Percentiles rank a stretch among this genome's conserved stretches.
phyloP scores from a whole-genome alignment of 2,329 filamentous ascomycete species.

The Xenosphaeropsis pyriputrescens region DNA sequence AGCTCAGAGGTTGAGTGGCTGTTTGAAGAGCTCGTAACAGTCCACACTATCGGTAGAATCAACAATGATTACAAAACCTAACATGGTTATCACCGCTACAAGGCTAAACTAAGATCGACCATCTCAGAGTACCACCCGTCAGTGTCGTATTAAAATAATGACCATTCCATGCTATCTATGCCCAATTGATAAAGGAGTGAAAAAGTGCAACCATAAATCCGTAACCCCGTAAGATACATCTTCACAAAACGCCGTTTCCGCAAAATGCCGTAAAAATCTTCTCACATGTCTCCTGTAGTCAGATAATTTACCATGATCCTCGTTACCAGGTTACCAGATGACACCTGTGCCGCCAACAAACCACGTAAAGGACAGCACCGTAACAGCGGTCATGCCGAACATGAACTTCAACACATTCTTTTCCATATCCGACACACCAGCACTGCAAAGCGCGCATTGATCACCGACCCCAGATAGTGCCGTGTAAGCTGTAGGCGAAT shows the following conservation, averaged over 20 bases:
- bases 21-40: too few relatives aligned
- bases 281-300: not conserved
- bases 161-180: too few relatives aligned
- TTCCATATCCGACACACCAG: conserved; percentile 30
- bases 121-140: too few relatives aligned
- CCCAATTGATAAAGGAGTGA: too few relatives aligned
- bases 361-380: conserved; percentile 47
- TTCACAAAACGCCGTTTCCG: not conserved
- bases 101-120: too few relatives aligned
- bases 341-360: conserved; percentile 34
- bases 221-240: not conserved
- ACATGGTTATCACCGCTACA: too few relatives aligned
- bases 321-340: conserved; percentile 12
- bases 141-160: too few relatives aligned
- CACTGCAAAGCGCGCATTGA: conserved; percentile 32
- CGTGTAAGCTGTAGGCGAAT: conserved; percentile 34
- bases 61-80: too few relatives aligned
- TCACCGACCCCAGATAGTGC: conserved; percentile 33
- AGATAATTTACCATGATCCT: not conserved
- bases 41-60: too few relatives aligned
- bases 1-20: too few relatives aligned
- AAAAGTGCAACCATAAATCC: not conserved
- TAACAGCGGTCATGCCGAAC: conserved; percentile 37
- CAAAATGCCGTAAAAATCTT: conserved; percentile 1
- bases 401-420: conserved; percentile 32